Evolutionary conservation across 495 filamentous ascomycete species (phyloP).

Genomic region (Emericellopsis terricola): DNA sequence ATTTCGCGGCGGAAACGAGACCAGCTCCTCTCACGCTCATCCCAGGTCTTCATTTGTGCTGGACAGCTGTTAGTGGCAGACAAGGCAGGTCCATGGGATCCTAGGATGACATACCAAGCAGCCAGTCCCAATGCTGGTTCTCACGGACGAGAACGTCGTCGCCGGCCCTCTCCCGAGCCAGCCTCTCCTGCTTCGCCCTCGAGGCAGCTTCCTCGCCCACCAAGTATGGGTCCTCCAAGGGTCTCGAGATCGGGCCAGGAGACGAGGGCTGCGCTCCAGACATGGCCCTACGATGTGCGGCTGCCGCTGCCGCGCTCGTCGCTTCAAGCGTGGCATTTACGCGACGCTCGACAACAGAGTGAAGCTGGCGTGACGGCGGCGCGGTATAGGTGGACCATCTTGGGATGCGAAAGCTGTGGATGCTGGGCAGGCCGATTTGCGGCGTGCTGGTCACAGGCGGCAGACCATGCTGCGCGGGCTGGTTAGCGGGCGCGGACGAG

Average conservation of each 20-base stretch:
- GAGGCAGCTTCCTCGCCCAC: conserved; percentile 33
- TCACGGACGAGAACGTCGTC: conserved; percentile 25
- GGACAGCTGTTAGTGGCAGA: background rate
- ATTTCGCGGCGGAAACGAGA: conserved; percentile 19
- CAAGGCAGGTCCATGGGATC: background rate
- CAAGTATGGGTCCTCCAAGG: conserved; percentile 32
- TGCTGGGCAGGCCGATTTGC: conserved; percentile 11
- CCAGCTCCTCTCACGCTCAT: conserved; percentile 29
- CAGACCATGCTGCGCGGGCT: conserved; percentile 9
- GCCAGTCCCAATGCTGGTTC: conserved; percentile 30
- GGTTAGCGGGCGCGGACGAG: background rate
- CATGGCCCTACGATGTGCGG: background rate
- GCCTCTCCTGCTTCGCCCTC: conserved; percentile 21
- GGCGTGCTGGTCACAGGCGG: conserved; percentile 19
- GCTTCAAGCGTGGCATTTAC: conserved; percentile 13
- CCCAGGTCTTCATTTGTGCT: conserved; percentile 28
- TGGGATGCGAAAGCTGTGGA: conserved; percentile 24
- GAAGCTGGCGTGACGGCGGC: conserved; percentile 28
- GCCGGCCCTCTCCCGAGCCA: conserved; percentile 25
- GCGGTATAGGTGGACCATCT: conserved; percentile 19
- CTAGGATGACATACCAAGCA: conserved; percentile 17
- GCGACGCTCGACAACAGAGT: conserved; percentile 27
- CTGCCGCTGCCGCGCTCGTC: conserved; percentile 4
- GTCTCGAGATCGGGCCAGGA: conserved; percentile 13
- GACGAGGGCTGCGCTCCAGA: background rate